Conservation (phyloP, 768 basidiomycete genomes). For the Xerocomellus intermedius region DNA sequence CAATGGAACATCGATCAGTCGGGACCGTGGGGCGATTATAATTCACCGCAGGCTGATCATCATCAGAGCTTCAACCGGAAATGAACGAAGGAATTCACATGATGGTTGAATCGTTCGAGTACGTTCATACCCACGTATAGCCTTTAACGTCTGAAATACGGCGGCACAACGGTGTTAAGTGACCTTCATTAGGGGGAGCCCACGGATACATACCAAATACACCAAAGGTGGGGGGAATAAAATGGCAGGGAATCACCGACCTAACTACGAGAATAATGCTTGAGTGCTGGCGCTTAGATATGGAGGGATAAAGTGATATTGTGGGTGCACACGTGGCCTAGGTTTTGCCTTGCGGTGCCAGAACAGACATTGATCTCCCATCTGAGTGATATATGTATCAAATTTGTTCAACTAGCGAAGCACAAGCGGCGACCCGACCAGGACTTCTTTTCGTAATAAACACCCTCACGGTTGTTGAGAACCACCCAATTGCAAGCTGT, state of each 20-base stretch:
- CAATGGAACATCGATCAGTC: not conserved
- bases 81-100: conserved; percentile 5
- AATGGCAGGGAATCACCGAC: not conserved
- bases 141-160: not conserved
- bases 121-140: not conserved
- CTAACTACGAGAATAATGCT: not conserved
- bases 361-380: not conserved
- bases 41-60: conserved; percentile 1
- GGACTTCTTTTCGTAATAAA: not conserved
- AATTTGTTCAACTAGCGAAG: not conserved
- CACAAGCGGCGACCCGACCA: not conserved
- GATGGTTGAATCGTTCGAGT: not conserved
- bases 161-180: not conserved
- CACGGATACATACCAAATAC: not conserved
- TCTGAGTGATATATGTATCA: not conserved
- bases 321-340: not conserved
- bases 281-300: not conserved
- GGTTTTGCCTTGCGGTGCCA: not conserved
- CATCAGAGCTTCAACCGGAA: conserved; percentile 3
- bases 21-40: not conserved
- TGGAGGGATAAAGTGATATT: not conserved
- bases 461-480: not conserved
- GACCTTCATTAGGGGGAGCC: not conserved
- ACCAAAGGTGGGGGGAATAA: not conserved
- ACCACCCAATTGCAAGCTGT: no score